phyloP scores from a whole-genome alignment of 169 alveolate genomes.

The Cryptosporidium sp. region DNA sequence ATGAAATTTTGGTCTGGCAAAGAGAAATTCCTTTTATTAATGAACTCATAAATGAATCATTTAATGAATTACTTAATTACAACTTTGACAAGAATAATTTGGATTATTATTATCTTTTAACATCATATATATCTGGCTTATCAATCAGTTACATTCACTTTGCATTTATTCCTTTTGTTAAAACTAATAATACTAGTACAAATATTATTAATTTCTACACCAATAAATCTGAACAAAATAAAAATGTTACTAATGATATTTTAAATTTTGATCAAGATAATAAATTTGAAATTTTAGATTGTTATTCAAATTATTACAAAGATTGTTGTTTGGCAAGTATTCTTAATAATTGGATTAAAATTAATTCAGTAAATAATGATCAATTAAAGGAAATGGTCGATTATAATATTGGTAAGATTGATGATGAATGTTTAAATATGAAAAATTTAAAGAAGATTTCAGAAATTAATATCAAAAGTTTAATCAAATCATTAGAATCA shows the following conservation, averaged over 20 bases:
- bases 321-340: slow-evolving; percentile 46
- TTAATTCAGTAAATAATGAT: slow-evolving; percentile 4
- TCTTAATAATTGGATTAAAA: slow-evolving; percentile 35
- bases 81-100: slow-evolving; percentile 5
- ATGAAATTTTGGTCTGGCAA: slow-evolving; percentile 70
- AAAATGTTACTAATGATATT: not conserved
- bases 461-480: slow-evolving; percentile 9
- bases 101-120: slow-evolving; percentile 17
- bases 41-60: slow-evolving; percentile 50
- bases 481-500: slow-evolving; percentile 24
- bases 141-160: slow-evolving; percentile 61
- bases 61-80: slow-evolving; percentile 26
- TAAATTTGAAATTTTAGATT: not conserved
- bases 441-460: slow-evolving; percentile 4
- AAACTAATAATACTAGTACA: slow-evolving; percentile 2
- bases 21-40: slow-evolving; percentile 65
- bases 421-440: slow-evolving; percentile 41
- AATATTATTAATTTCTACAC: not conserved
- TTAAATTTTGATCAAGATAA: not conserved
- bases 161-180: slow-evolving; percentile 22
- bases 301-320: slow-evolving; percentile 49
- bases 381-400: slow-evolving; percentile 10
- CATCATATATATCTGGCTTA: slow-evolving; percentile 48
- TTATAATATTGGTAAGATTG: not conserved
- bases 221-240: not conserved